A percentile compares a stretch with the other conserved stretches of the same genome.
phyloP scores from a whole-genome alignment of 2,329 filamentous ascomycete species.

The Dothistroma septosporum region DNA sequence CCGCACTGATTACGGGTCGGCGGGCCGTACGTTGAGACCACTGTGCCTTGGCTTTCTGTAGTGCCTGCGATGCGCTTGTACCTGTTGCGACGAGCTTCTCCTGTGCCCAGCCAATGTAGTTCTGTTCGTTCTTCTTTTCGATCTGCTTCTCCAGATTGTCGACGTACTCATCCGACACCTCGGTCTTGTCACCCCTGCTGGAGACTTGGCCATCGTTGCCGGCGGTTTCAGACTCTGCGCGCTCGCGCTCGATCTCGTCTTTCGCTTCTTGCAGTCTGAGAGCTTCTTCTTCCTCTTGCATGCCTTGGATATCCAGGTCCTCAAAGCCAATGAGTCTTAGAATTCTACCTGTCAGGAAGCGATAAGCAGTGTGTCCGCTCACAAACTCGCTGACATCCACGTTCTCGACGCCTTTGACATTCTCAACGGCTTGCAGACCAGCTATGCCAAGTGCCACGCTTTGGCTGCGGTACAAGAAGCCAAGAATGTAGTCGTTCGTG shows the following conservation, averaged over 20 bases:
- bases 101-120: slow-evolving; percentile 41
- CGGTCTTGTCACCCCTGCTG: slow-evolving; percentile 31
- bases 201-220: slow-evolving; percentile 9
- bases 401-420: slow-evolving; percentile 62
- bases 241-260: slow-evolving; percentile 34
- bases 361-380: slow-evolving; percentile 49
- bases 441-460: slow-evolving; percentile 79
- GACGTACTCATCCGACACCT: slow-evolving; percentile 33
- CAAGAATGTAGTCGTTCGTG: slow-evolving; percentile 80
- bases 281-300: slow-evolving; percentile 45
- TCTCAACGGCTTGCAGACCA: slow-evolving; percentile 69
- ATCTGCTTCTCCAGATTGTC: slow-evolving; percentile 8
- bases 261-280: slow-evolving; percentile 38
- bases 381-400: slow-evolving; percentile 51
- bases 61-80: slow-evolving; percentile 23
- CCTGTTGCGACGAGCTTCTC: slow-evolving; percentile 38
- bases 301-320: slow-evolving; percentile 46
- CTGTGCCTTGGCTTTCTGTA: slow-evolving; percentile 19
- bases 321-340: slow-evolving; percentile 52
- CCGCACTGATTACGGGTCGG: neutral
- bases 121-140: slow-evolving; percentile 33
- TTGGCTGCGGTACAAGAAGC: slow-evolving; percentile 79
- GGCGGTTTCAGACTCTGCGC: slow-evolving; percentile 24
- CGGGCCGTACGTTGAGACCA: slow-evolving; percentile 3
- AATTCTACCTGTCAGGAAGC: slow-evolving; percentile 50